A percentile compares a stretch with the other conserved stretches of the same genome.
Conservation (phyloP, 768 basidiomycete genomes). For the Kwoniella heveanensis region DNA sequence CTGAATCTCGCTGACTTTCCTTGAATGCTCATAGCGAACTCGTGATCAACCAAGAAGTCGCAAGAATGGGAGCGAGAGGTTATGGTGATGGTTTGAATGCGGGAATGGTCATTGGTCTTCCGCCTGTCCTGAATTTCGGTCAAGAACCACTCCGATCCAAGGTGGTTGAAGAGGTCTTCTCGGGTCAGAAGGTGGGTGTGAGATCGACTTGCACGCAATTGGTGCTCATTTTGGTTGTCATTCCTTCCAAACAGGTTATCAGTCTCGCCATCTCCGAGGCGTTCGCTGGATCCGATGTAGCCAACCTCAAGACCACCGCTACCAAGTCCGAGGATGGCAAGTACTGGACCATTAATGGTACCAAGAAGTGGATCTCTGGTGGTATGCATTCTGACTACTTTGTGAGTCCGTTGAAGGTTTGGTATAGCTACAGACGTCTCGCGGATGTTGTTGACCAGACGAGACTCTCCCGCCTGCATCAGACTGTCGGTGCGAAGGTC, state of each 20-base stretch:
- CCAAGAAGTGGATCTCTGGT: conserved; percentile 68
- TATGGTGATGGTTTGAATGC: conserved; percentile 78
- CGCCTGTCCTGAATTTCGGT: conserved; percentile 82
- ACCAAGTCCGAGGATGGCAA: conserved; percentile 76
- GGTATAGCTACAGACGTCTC: no score
- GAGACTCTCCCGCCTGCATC: not conserved
- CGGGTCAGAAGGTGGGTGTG: conserved; percentile 64
- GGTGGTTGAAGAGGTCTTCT: conserved; percentile 66
- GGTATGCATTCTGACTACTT: conserved; percentile 57
- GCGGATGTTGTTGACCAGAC: no score
- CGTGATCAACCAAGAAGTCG: conserved; percentile 75
- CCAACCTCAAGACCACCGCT: conserved; percentile 71
- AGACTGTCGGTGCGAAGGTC: conserved; percentile 79
- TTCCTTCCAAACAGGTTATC: conserved; percentile 63
- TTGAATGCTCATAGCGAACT: conserved; percentile 59
- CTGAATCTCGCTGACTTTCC: not conserved
- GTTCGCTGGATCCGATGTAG: conserved; percentile 74
- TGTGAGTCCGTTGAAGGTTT: no score
- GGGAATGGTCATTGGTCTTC: conserved; percentile 75
- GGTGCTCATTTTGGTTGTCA: not conserved
- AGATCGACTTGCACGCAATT: not conserved
- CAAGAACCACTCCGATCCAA: conserved; percentile 67
- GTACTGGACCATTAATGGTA: conserved; percentile 74
- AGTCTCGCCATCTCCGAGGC: conserved; percentile 87
- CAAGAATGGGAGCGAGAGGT: conserved; percentile 70